Evolutionary conservation across 352 stramenopile genomes (phyloP).

Genomic region (Phytophthora crassamura): DNA sequence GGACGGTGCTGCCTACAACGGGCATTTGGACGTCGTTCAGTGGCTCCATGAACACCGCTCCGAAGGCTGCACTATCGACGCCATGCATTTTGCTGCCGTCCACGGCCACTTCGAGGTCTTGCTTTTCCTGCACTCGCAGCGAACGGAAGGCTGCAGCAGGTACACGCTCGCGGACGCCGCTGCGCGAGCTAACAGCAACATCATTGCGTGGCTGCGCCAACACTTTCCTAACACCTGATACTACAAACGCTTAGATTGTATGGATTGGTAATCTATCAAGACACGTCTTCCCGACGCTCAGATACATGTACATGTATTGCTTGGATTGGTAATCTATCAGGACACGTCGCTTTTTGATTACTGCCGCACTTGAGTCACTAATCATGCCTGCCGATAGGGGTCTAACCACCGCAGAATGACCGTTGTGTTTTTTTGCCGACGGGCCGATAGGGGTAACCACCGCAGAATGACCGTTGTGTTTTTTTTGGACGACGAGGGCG

Average conservation of each 20-base stretch:
- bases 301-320: too few species aligned
- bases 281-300: too few species aligned
- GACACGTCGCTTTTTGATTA: too few species aligned
- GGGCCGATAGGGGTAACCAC: too few species aligned
- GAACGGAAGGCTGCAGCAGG: slow-evolving; percentile 34
- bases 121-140: slow-evolving; percentile 39
- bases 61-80: slow-evolving; percentile 34
- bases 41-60: slow-evolving; percentile 32
- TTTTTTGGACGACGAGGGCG: background rate
- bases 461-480: background rate
- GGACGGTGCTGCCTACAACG: slow-evolving; percentile 27
- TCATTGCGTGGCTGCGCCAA: slow-evolving; percentile 21
- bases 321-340: too few species aligned
- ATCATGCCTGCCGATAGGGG: too few species aligned
- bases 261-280: too few species aligned
- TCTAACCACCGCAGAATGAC: too few species aligned
- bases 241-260: too few species aligned
- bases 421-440: too few species aligned
- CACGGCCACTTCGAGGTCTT: slow-evolving; percentile 44
- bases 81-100: slow-evolving; percentile 43
- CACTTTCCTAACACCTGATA: slow-evolving; percentile 14
- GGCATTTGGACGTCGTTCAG: slow-evolving; percentile 14
- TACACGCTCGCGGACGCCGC: slow-evolving; percentile 23
- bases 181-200: slow-evolving; percentile 19
- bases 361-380: slow-evolving; percentile 15